Evolutionary conservation across 2,329 filamentous ascomycete genomes (phyloP).

Genomic region (Corniculantispora saksenae): DNA sequence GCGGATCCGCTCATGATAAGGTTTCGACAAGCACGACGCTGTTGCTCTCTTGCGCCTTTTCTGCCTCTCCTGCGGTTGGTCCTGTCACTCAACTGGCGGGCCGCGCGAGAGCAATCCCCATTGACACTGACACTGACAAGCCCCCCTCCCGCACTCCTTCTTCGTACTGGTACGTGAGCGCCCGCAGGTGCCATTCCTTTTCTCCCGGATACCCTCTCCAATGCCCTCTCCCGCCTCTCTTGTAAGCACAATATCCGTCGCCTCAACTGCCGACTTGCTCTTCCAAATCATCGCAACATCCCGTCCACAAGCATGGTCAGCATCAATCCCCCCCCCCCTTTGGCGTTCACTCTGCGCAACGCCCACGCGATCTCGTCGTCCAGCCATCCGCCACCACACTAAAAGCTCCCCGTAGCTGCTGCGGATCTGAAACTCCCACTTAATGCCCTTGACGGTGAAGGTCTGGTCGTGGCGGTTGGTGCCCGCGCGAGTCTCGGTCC

Average conservation of each 20-base stretch:
- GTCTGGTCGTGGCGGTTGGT: conserved; percentile 5
- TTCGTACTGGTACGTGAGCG: neutral
- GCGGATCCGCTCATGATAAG: conserved; percentile 14
- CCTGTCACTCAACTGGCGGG: neutral
- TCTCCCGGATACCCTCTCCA: too few relatives aligned
- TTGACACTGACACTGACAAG: too few relatives aligned
- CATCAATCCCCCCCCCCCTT: neutral
- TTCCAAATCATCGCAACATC: neutral
- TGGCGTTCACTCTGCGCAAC: conserved; percentile 2
- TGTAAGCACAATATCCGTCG: neutral
- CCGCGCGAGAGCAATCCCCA: too few relatives aligned
- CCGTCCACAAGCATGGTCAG: neutral
- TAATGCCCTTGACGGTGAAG: neutral
- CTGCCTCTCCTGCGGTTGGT: neutral
- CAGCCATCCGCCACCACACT: neutral
- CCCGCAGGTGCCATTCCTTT: too few relatives aligned
- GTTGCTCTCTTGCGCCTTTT: neutral
- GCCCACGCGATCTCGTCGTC: conserved; percentile 7
- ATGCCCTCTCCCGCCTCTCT: too few relatives aligned
- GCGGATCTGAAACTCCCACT: conserved; percentile 7
- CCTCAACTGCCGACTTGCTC: neutral
- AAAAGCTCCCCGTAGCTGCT: conserved; percentile 9
- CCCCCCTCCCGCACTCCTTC: too few relatives aligned
- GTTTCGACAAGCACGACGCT: neutral
- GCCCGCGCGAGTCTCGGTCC: conserved; percentile 1